Percentiles rank a stretch among this genome's conserved stretches.
These are phyloP conservation scores for Phalaenopsis aphrodite DNA, from an alignment of 106 monocot species.

Conservation along the genomic window DNA sequence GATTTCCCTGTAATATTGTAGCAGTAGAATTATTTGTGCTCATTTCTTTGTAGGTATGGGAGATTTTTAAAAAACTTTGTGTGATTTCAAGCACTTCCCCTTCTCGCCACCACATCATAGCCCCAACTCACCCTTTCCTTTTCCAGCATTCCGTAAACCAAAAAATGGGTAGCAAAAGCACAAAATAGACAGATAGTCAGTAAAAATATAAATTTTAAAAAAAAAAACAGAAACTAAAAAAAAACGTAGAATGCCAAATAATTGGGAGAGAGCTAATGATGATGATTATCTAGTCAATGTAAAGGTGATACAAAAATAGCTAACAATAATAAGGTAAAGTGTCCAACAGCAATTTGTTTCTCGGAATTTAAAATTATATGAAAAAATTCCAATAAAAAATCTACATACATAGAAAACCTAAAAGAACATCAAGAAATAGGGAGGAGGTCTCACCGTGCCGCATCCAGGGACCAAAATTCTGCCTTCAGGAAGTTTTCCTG, in stretches of 20 bases:
- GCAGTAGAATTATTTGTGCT: not conserved
- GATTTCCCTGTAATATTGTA: not conserved
- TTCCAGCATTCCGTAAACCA: not conserved
- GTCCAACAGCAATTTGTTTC: not conserved
- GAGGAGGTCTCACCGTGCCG: constrained; percentile 44
- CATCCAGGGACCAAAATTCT: constrained; percentile 80
- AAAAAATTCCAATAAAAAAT: not conserved
- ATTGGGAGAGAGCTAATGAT: not conserved
- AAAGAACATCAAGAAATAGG: not conserved
- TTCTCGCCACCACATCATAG: too few relatives aligned
- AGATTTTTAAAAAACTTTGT: not conserved
- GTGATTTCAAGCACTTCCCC: not conserved
- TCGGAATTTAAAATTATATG: not conserved
- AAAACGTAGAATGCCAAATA: not conserved
- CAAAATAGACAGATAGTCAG: not conserved
- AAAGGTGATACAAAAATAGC: not conserved
- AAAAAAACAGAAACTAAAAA: not conserved
- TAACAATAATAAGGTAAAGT: not conserved
- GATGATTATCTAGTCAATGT: not conserved
- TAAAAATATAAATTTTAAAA: not conserved
- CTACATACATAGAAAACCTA: not conserved
- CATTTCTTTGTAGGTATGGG: not conserved
- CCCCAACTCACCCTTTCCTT: not conserved
- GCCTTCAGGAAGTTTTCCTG: constrained; percentile 55
- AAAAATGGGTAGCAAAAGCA: not conserved